Evolutionary conservation across 441 rosid species (phyloP).

Genomic region (Aquilaria agallochum): DNA sequence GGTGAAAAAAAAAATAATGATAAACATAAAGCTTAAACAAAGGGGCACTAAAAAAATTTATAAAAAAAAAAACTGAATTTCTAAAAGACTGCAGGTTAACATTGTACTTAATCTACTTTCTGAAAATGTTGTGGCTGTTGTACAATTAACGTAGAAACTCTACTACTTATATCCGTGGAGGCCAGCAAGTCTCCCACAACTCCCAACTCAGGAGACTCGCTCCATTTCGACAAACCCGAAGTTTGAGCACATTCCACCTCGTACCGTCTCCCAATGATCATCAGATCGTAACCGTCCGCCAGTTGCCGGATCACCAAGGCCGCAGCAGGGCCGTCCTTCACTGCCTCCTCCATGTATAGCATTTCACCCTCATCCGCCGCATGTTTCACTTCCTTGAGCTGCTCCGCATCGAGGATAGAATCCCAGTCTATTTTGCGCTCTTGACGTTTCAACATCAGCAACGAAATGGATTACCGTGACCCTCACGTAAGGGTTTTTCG

Average conservation of each 20-base stretch:
- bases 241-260: constrained; percentile 26
- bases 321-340: constrained; percentile 27
- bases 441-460: background rate
- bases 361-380: constrained; percentile 9
- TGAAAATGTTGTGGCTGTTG: too few species aligned
- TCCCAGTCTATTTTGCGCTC: constrained; percentile 21
- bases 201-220: constrained; percentile 45
- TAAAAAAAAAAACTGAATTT: too few species aligned
- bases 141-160: constrained; percentile 8
- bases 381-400: constrained; percentile 20
- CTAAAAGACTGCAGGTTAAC: too few species aligned
- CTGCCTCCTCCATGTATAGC: constrained; percentile 22
- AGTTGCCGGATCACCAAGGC: constrained; percentile 24
- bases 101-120: too few species aligned
- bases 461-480: constrained; percentile 29
- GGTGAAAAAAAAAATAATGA: too few species aligned
- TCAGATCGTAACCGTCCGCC: constrained; percentile 29
- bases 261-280: constrained; percentile 30
- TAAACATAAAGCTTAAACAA: too few species aligned
- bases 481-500: constrained; percentile 21
- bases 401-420: constrained; percentile 24
- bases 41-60: too few species aligned
- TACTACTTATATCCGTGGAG: constrained; percentile 28
- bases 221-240: constrained; percentile 38
- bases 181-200: constrained; percentile 40